These are phyloP conservation scores for Xerocomellus intermedius DNA, from an alignment of 768 basidiomycete species.

Conservation along the genomic window DNA sequence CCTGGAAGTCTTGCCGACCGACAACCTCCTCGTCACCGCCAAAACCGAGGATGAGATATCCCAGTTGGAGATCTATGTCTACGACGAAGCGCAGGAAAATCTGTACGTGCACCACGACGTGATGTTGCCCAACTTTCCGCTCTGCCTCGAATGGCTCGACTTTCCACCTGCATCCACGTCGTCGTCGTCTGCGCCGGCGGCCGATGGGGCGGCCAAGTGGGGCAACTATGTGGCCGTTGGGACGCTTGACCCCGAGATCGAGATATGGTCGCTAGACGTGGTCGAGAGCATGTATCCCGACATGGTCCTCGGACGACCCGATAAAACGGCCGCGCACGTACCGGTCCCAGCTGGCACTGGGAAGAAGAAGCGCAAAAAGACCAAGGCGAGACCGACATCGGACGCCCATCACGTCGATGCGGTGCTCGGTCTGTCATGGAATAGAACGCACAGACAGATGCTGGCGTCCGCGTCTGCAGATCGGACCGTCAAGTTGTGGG, in stretches of 20 bases:
- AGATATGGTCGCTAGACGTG: conserved; percentile 95
- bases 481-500: conserved; percentile 96
- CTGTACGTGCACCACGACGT: conserved; percentile 97
- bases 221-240: conserved; percentile 97
- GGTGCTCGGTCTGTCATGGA: conserved; percentile 93
- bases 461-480: conserved; percentile 93
- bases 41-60: conserved; percentile 98
- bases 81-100: conserved; percentile 88
- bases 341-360: conserved; percentile 84
- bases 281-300: conserved; percentile 94
- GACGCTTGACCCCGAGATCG: conserved; percentile 95
- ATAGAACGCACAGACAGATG: conserved; percentile 82
- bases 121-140: conserved; percentile 95
- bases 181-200: conserved; percentile 35
- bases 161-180: conserved; percentile 71
- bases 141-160: conserved; percentile 99
- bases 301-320: conserved; percentile 86
- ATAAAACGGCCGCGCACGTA: conserved; percentile 75
- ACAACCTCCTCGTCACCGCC: conserved; percentile 89
- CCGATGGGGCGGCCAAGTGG: conserved; percentile 37
- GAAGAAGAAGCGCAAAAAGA: conserved; percentile 94
- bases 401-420: conserved; percentile 88
- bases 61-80: conserved; percentile 93
- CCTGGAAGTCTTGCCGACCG: conserved; percentile 83
- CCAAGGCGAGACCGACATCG: conserved; percentile 59